Conservation (phyloP, 768 basidiomycete genomes). For the Holtermanniella nyarrowii region DNA sequence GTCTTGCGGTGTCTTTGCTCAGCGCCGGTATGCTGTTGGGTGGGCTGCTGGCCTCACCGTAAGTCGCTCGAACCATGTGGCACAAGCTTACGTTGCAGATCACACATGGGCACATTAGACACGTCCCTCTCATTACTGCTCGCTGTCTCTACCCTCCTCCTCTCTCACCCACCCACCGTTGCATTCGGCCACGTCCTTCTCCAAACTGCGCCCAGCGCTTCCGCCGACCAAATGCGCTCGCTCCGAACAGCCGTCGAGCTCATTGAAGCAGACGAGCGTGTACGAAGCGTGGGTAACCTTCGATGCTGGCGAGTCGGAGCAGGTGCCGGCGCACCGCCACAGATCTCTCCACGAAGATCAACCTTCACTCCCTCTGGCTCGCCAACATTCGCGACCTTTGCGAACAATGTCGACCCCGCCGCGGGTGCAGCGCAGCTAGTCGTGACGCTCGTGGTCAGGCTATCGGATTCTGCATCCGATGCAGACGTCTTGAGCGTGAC, state of each 20-base stretch:
- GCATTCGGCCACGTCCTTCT: slow-evolving; percentile 76
- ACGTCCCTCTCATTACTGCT: slow-evolving; percentile 70
- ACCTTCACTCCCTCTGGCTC: slow-evolving; percentile 1
- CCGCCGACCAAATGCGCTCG: slow-evolving; percentile 59
- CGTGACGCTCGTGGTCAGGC: slow-evolving; percentile 70
- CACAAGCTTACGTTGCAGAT: slow-evolving; percentile 5
- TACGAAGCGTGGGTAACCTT: slow-evolving; percentile 27
- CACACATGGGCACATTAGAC: slow-evolving; percentile 52
- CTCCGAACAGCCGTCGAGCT: slow-evolving; percentile 74
- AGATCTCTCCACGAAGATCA: slow-evolving; percentile 7
- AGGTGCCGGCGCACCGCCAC: slow-evolving; percentile 12
- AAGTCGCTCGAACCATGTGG: slow-evolving; percentile 34
- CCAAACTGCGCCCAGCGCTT: slow-evolving; percentile 64
- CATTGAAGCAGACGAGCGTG: slow-evolving; percentile 43
- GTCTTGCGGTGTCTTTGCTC: slow-evolving; percentile 54
- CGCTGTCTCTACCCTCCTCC: slow-evolving; percentile 64
- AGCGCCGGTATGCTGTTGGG: slow-evolving; percentile 51
- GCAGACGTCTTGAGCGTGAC: slow-evolving; percentile 62
- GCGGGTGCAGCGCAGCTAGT: slow-evolving; percentile 44
- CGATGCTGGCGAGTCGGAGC: slow-evolving; percentile 16
- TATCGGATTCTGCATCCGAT: slow-evolving; percentile 57
- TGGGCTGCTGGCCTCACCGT: slow-evolving; percentile 52
- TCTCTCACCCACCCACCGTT: slow-evolving; percentile 74
- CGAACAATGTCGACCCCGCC: slow-evolving; percentile 3
- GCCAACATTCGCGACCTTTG: slow-evolving; percentile 2